These are phyloP conservation scores for Torrubiella hemipterigena DNA, from an alignment of 2,329 filamentous ascomycete species.

Conservation along the genomic window DNA sequence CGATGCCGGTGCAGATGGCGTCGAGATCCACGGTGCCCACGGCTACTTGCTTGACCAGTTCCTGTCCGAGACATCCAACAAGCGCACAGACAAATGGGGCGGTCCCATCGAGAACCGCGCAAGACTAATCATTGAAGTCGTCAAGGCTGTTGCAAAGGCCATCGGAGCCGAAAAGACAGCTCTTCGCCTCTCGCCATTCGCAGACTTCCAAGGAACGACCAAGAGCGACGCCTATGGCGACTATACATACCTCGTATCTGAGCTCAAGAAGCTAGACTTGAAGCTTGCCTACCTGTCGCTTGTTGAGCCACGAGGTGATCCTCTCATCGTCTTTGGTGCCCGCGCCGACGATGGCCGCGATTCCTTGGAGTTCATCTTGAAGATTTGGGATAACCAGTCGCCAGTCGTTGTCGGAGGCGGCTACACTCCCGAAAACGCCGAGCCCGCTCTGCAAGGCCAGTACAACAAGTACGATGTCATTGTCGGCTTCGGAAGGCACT, in stretches of 20 bases:
- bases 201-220: constrained; percentile 12
- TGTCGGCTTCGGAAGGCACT: constrained; percentile 16
- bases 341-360: constrained; percentile 18
- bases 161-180: constrained; percentile 34
- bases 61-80: constrained; percentile 33
- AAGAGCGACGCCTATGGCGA: constrained; percentile 10
- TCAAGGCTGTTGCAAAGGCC: constrained; percentile 21
- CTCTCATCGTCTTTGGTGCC: constrained; percentile 6
- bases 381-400: constrained; percentile 16
- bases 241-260: constrained; percentile 13
- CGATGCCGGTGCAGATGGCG: constrained; percentile 54
- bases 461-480: constrained; percentile 17
- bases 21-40: constrained; percentile 45
- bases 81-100: constrained; percentile 38
- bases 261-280: constrained; percentile 16
- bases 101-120: constrained; percentile 37
- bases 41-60: constrained; percentile 51
- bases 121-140: constrained; percentile 33
- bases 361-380: constrained; percentile 17
- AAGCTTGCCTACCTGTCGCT: constrained; percentile 16
- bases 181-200: constrained; percentile 31
- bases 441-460: constrained; percentile 10
- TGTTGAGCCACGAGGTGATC: constrained; percentile 15
- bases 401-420: constrained; percentile 16
- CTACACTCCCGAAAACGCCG: constrained; percentile 11